Evolutionary conservation across 2,329 filamentous ascomycete genomes (phyloP).

Genomic region (Gnomoniopsis sp.): DNA sequence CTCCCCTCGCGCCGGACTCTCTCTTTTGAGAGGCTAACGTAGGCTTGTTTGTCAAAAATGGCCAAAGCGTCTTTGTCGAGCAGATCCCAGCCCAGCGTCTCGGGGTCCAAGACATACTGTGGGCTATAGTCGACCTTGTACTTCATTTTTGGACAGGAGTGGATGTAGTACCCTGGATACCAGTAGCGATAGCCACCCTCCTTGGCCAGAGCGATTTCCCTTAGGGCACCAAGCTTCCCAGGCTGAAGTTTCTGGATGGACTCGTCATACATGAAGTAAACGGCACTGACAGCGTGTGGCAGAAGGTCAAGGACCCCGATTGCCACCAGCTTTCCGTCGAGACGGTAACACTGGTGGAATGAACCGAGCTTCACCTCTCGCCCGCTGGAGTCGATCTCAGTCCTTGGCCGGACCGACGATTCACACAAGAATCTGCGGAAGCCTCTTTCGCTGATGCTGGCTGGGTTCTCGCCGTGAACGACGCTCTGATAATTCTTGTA

Average conservation of each 20-base stretch:
- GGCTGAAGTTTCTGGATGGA: constrained; percentile 67
- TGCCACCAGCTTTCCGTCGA: constrained; percentile 73
- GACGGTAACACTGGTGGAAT: constrained; percentile 77
- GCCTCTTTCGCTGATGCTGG: constrained; percentile 54
- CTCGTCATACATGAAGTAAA: constrained; percentile 80
- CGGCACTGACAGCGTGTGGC: constrained; percentile 72
- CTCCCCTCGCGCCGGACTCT: constrained; percentile 19
- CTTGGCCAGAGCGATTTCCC: constrained; percentile 67
- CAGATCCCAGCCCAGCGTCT: constrained; percentile 59
- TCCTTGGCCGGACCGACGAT: constrained; percentile 58
- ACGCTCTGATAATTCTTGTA: constrained; percentile 72
- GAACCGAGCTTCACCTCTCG: constrained; percentile 61
- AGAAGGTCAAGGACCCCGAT: constrained; percentile 75
- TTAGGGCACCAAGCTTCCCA: constrained; percentile 71
- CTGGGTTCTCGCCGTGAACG: constrained; percentile 65
- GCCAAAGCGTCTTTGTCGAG: constrained; percentile 50
- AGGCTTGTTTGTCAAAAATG: constrained; percentile 53
- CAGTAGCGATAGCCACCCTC: constrained; percentile 72
- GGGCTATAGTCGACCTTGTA: constrained; percentile 81
- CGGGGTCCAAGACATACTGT: constrained; percentile 70
- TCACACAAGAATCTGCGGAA: constrained; percentile 73
- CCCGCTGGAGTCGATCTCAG: constrained; percentile 42
- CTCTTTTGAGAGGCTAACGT: constrained; percentile 44
- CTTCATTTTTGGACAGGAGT: constrained; percentile 76
- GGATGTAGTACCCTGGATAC: constrained; percentile 81